These are phyloP conservation scores for Mycocentrospora acerina DNA, from an alignment of 2,329 filamentous ascomycete species.

Conservation along the genomic window DNA sequence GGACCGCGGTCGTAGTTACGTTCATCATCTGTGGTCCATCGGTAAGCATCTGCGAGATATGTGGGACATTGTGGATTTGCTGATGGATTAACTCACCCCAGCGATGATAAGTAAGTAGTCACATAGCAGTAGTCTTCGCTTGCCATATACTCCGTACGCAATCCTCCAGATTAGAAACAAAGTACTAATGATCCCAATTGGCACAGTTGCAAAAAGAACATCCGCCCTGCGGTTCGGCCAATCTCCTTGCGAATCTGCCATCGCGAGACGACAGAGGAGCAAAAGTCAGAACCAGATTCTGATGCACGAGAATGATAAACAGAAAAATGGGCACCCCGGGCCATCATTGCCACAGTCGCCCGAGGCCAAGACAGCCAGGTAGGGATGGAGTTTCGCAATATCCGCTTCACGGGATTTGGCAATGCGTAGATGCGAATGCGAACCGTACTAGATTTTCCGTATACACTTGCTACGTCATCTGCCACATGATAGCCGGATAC, in stretches of 20 bases:
- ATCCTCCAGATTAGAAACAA: conserved; percentile 22
- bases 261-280: background rate
- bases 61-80: background rate
- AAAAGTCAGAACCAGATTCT: no score
- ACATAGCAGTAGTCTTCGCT: conserved; percentile 23
- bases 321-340: no score
- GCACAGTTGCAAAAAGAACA: conserved; percentile 17
- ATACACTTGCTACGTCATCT: no score
- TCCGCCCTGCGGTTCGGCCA: conserved; percentile 18
- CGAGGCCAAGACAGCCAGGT: no score
- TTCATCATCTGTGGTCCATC: conserved; percentile 16
- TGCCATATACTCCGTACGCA: conserved; percentile 16
- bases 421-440: no score
- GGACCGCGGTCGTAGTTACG: conserved; percentile 14
- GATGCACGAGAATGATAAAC: no score
- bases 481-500: no score
- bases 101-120: conserved; percentile 26
- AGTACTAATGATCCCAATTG: conserved; percentile 18
- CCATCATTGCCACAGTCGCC: no score
- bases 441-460: no score
- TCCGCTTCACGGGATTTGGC: no score
- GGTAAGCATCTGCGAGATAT: background rate
- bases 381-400: no score
- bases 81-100: conserved; percentile 11
- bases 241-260: conserved; percentile 12